A percentile compares a stretch with the other conserved stretches of the same genome.
phyloP scores from a whole-genome alignment of 805 yeast genomes.

The Debaryomyces hansenii region DNA sequence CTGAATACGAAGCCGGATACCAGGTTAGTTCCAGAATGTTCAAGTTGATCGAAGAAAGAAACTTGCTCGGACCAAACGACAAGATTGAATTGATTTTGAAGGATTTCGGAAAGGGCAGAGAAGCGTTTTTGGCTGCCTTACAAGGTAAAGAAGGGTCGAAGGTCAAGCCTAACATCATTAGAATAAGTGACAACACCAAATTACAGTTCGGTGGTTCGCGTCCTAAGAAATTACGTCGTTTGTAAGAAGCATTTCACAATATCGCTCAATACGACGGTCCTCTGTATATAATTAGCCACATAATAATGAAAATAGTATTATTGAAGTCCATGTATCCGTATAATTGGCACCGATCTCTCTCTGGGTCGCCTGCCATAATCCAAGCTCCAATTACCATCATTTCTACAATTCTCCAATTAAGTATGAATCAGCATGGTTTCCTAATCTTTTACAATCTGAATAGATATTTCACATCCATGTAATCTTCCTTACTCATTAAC shows the following conservation, averaged over 20 bases:
- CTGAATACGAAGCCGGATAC: constrained; percentile 91
- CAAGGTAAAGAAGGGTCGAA: constrained; percentile 84
- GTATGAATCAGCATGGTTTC: too few relatives aligned
- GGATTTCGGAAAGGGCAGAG: constrained; percentile 87
- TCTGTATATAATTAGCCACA: constrained; percentile 1
- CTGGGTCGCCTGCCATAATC: too few relatives aligned
- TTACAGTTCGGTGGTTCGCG: constrained; percentile 92
- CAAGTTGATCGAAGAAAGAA: constrained; percentile 64
- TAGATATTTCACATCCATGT: too few relatives aligned
- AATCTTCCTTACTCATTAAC: too few relatives aligned
- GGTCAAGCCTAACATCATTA: constrained; percentile 63
- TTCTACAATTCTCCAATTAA: too few relatives aligned
- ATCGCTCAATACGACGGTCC: neutral
- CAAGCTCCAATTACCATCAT: too few relatives aligned
- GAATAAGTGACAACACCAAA: constrained; percentile 76
- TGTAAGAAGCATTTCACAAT: constrained; percentile 29
- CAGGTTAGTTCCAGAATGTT: constrained; percentile 79
- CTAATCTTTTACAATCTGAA: too few relatives aligned
- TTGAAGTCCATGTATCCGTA: too few relatives aligned
- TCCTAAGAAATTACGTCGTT: constrained; percentile 78
- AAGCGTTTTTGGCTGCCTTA: constrained; percentile 80
- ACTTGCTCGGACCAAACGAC: constrained; percentile 48
- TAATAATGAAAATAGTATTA: too few relatives aligned
- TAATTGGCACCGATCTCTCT: too few relatives aligned
- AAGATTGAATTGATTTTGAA: constrained; percentile 75